These are phyloP conservation scores for Didymella pomorum DNA, from an alignment of 2,329 filamentous ascomycete genomes.

Conservation along the genomic window DNA sequence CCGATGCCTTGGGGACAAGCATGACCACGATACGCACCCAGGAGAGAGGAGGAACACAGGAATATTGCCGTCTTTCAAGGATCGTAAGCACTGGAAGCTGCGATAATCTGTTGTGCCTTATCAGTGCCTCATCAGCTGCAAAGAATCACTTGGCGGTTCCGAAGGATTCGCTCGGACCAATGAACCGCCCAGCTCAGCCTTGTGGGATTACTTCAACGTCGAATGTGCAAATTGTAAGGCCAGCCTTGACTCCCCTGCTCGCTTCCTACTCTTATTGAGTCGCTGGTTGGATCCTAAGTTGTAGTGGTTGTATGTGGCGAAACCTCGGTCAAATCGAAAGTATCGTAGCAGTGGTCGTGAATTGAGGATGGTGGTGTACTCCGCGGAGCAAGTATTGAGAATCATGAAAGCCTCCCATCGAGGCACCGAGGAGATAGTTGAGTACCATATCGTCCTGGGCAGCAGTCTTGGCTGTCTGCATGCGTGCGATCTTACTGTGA, in stretches of 20 bases:
- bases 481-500: background rate
- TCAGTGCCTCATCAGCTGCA: background rate
- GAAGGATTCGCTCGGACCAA: background rate
- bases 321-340: background rate
- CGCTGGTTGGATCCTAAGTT: background rate
- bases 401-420: background rate
- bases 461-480: slow-evolving; percentile 2
- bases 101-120: background rate
- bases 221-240: background rate
- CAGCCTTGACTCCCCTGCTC: background rate
- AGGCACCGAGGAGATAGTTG: background rate
- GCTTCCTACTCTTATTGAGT: background rate
- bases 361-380: background rate
- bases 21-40: background rate
- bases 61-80: no score
- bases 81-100: background rate
- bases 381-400: background rate
- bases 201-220: background rate
- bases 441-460: background rate
- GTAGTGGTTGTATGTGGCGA: background rate
- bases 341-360: background rate
- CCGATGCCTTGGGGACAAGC: slow-evolving; percentile 4
- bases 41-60: background rate
- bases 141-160: background rate
- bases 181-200: background rate